Percentiles rank a stretch among this genome's conserved stretches.
These are phyloP conservation scores for Fraxinus albicans DNA, from an alignment of 305 asterid species.

Conservation along the genomic window DNA sequence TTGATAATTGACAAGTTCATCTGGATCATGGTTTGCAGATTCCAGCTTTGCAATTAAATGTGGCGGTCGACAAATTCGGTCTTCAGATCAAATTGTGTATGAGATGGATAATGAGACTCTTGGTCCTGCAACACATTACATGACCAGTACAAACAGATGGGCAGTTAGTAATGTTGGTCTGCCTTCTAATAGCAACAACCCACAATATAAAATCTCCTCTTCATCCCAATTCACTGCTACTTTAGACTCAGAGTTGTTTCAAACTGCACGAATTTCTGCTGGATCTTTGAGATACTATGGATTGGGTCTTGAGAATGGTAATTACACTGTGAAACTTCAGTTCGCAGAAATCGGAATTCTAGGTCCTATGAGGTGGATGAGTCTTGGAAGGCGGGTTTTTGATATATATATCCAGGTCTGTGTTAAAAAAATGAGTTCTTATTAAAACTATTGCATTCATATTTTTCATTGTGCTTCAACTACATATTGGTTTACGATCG, in stretches of 20 bases:
- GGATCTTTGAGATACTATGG: conserved; percentile 79
- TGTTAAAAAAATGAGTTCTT: not conserved
- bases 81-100: conserved; percentile 31
- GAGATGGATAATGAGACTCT: conserved; percentile 49
- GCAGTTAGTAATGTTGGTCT: conserved; percentile 76
- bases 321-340: conserved; percentile 61
- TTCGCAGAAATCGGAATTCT: conserved; percentile 49
- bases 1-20: not conserved
- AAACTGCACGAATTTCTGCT: conserved; percentile 61
- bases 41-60: conserved; percentile 59
- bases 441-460: not conserved
- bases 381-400: conserved; percentile 69
- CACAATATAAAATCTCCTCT: conserved; percentile 30
- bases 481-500: not conserved
- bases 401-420: conserved; percentile 69
- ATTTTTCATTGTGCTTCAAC: not conserved
- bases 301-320: conserved; percentile 74
- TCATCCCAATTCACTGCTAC: conserved; percentile 43
- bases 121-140: conserved; percentile 59
- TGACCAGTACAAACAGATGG: conserved; percentile 54
- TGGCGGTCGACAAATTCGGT: conserved; percentile 47
- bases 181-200: conserved; percentile 36
- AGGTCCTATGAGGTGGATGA: conserved; percentile 42
- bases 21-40: conserved; percentile 40
- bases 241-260: conserved; percentile 59